phyloP scores from a whole-genome alignment of 805 yeast species.

The Saturnispora mendoncae region DNA sequence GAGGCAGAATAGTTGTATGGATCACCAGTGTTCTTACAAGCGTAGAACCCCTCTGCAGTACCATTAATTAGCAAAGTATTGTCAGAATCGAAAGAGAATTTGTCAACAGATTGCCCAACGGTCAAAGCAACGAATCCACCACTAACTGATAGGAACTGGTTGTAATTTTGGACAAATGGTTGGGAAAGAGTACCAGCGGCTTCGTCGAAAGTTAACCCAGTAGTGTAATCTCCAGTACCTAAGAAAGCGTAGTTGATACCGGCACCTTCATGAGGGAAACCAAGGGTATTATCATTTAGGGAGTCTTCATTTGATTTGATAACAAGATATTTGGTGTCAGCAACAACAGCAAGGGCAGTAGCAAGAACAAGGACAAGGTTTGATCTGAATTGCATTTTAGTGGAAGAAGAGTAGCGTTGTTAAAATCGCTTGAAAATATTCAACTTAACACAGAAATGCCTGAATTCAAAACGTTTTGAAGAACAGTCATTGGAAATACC shows the following conservation, averaged over 20 bases:
- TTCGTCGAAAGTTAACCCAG: conserved; percentile 15
- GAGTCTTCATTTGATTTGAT: conserved; percentile 23
- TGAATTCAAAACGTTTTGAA: too few relatives aligned
- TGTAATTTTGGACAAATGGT: conserved; percentile 1
- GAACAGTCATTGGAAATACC: too few relatives aligned
- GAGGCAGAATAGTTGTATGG: conserved; percentile 33
- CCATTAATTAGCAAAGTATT: conserved; percentile 27
- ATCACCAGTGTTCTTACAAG: conserved; percentile 36
- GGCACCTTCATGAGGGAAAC: conserved; percentile 40
- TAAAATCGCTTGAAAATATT: too few relatives aligned
- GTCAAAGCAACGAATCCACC: conserved; percentile 12
- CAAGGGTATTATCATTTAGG: conserved; percentile 24
- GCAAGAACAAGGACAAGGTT: too few relatives aligned
- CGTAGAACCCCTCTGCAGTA: conserved; percentile 30
- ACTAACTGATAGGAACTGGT: conserved; percentile 3
- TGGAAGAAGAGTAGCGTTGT: too few relatives aligned
- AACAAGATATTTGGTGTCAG: conserved; percentile 19
- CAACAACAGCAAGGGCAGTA: conserved; percentile 1
- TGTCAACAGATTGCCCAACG: conserved; percentile 13
- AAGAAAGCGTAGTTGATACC: conserved; percentile 35
- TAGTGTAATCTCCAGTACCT: conserved; percentile 14
- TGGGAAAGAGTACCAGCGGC: conserved; percentile 1
- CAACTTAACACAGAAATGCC: too few relatives aligned
- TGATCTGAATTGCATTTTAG: too few relatives aligned
- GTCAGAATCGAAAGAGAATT: conserved; percentile 14